phyloP scores from a whole-genome alignment of 495 filamentous ascomycete species.

The Parachaetomium inaequale region DNA sequence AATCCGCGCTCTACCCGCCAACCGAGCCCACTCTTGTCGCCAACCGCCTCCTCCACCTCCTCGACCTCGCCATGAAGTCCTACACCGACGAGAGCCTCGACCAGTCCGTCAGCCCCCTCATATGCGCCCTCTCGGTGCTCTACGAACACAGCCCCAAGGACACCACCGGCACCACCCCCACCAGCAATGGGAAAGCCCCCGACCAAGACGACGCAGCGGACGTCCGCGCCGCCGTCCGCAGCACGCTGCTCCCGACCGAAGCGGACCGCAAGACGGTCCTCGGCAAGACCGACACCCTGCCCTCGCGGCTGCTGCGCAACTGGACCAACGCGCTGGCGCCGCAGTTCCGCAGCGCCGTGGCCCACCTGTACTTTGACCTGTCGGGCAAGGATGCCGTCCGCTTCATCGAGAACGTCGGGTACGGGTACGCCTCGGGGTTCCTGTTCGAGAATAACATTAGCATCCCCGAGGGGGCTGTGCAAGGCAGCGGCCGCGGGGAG shows the following conservation, averaged over 20 bases:
- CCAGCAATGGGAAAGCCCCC: no score
- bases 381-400: conserved; percentile 68
- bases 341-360: conserved; percentile 69
- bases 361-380: conserved; percentile 78
- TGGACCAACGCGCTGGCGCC: conserved; percentile 68
- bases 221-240: conserved; percentile 56
- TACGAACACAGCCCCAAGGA: conserved; percentile 66
- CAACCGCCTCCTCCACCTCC: conserved; percentile 68
- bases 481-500: conserved; percentile 40
- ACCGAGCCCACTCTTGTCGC: conserved; percentile 56
- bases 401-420: conserved; percentile 80
- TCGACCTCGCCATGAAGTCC: conserved; percentile 58
- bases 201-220: background rate
- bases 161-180: background rate
- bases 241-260: conserved; percentile 70
- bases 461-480: conserved; percentile 63
- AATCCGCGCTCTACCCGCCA: conserved; percentile 62
- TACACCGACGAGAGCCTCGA: conserved; percentile 69
- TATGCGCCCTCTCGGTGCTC: conserved; percentile 67
- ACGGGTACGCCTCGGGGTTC: conserved; percentile 88
- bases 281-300: conserved; percentile 67
- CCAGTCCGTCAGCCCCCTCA: conserved; percentile 60
- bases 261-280: conserved; percentile 73
- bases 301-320: conserved; percentile 75
- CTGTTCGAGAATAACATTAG: conserved; percentile 76